Conservation (phyloP, 1,284 basidiomycete species). For the Cerioporus squamosus region DNA sequence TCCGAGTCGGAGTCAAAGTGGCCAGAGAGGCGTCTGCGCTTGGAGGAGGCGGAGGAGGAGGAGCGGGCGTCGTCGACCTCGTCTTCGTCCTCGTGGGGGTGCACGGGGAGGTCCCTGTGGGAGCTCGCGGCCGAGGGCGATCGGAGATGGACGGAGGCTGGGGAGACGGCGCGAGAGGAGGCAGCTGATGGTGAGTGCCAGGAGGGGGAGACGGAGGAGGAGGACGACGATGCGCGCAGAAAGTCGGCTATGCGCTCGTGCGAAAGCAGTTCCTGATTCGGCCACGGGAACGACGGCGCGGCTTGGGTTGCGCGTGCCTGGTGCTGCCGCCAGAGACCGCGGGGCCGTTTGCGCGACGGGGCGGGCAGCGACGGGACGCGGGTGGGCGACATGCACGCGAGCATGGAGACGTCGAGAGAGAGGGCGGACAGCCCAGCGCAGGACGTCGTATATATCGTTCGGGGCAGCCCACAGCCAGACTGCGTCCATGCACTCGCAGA, state of each 20-base stretch:
- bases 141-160: conserved; percentile 5
- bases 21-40: conserved; percentile 35
- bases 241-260: conserved; percentile 26
- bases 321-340: conserved; percentile 56
- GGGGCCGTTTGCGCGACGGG: conserved; percentile 41
- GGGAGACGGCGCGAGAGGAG: neutral
- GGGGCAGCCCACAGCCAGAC: conserved; percentile 5
- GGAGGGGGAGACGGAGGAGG: no score
- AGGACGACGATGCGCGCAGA: conserved; percentile 8
- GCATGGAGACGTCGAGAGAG: conserved; percentile 10
- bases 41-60: conserved; percentile 29
- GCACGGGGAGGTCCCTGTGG: conserved; percentile 9
- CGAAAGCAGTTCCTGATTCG: conserved; percentile 33
- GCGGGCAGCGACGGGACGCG: conserved; percentile 12
- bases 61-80: conserved; percentile 35
- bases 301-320: conserved; percentile 23
- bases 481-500: neutral
- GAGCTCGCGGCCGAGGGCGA: conserved; percentile 1
- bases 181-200: no score
- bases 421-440: neutral
- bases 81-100: no score
- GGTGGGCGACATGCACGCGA: conserved; percentile 16
- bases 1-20: conserved; percentile 19
- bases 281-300: conserved; percentile 23
- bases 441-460: conserved; percentile 5